Evolutionary conservation across 768 basidiomycete species (phyloP), one percentile per base, ranked within the genome.

Genomic region (Rhodocollybia butyracea): DNA sequence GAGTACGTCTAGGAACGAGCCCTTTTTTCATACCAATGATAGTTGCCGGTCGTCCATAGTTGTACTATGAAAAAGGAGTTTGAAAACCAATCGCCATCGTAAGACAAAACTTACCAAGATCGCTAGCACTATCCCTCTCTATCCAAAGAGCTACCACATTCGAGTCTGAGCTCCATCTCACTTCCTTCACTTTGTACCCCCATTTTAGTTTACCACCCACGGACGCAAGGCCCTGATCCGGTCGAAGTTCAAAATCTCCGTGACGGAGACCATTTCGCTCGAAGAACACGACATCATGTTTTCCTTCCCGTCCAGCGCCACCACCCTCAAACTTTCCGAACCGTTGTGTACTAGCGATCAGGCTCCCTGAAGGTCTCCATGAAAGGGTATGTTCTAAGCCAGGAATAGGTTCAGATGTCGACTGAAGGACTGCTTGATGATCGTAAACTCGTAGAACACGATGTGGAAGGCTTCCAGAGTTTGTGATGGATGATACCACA

Each of bases 211-310:
- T 59, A 21, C 66, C 55, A 32, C 64, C 54, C n/a, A 79, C 64
- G 54, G 62, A 64, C 55, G 72, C 64, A 3, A 51, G 52, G 24
- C 76, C 54, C 36, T 73, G 69, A 2, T 57, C 66, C 10, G 68
- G 66, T 24, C 76, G 71, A 34, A 98, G 66, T 32, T 75, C 78
- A 67, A 97, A 98, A 54, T 97, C 94, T 4, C 94, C 91, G 63
- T 97, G 91, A 57, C 94, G 73, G 57, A 99, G 70, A 1, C 97
- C 97, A 68, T 99, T 99, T 61, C 93, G 76, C 73, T 99, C 97
- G 57, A 96, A 94, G 71, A 98, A 96, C 0, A 98, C 84, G 6
- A 98, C 76, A 61, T 96, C 92, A 63, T 96, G 88, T 55, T 80
- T 76, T 19, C 81, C 87, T 51, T 80, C 83, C 59, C 76, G 83